Base-by-base conservation (phyloP, 202 grass and related monocot species). In the Carex sylvatica region DNA sequence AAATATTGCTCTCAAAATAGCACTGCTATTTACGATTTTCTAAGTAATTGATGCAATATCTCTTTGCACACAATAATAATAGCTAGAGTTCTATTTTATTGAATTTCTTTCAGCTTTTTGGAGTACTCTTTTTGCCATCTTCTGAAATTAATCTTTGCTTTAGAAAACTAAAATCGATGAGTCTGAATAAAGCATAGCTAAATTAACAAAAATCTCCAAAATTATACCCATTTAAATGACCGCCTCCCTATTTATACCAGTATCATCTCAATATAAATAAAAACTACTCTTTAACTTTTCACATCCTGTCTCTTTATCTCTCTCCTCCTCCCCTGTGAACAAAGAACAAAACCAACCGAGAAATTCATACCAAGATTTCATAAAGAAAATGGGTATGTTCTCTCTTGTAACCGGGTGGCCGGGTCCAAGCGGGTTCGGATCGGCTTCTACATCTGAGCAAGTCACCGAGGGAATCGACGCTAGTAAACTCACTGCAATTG, bases 361-460 rank as follows among this genome's bases (percentile, higher is more conserved):
- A 28, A 28, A 28, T 28, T 28, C 28, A 28, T 59, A 6, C 74
- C 28, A 77, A 77, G 28, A 58, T 36, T 77, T 58, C 52, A 65
- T 49, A 4, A 64, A 55, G 11, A 82, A 42, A 80, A 95, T 95
- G 96, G 88, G 89, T 2, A 65, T 95, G 59, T 65, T 93, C 38
- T 80, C 92, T 56, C 80, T 93, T 64, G 88, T 88, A 78, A 95
- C 86, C 47, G 89, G 95, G 76, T 88, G 72, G 89, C 86, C 86
- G 1, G 94, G 94, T 79, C 14, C 83, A 16, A 95, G 88, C 83
- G 92, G 90, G 33, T 99, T 93, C 35, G 93, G 93, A n/a, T 99
- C 96, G 0, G 68, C 67, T 40, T 89, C 87, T 65, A 99, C 96
- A 35, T 93, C 96, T 14, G 96, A 96, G 86, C 88, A 95, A 87